phyloP scores from a whole-genome alignment of 2,329 filamentous ascomycete species.

The Tolypocladium tropicale region DNA sequence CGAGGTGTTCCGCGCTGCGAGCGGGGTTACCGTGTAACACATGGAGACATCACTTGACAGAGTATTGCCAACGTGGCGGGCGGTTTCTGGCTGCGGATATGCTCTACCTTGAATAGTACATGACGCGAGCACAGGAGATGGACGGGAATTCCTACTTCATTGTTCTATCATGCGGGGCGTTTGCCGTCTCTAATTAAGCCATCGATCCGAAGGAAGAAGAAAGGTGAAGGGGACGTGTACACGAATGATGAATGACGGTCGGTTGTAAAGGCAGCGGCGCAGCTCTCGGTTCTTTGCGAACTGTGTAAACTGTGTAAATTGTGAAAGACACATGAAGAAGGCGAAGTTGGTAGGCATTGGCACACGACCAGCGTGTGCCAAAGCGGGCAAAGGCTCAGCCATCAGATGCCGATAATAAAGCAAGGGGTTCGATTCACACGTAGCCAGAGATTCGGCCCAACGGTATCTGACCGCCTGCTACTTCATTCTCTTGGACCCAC shows the following conservation, averaged over 20 bases:
- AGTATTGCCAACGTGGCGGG: neutral
- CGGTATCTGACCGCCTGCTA: constrained; percentile 8
- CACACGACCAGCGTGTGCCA: neutral
- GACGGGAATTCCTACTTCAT: neutral
- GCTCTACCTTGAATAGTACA: neutral
- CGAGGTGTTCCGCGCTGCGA: constrained; percentile 9
- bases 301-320: neutral
- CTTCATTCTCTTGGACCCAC: constrained; percentile 23
- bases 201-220: too few species aligned
- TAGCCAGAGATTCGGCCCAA: neutral
- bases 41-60: neutral
- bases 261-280: neutral
- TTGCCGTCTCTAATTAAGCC: neutral
- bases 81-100: neutral
- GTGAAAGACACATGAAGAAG: neutral
- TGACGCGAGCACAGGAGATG: neutral
- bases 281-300: neutral
- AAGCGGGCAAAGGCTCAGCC: neutral
- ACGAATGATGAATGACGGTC: neutral
- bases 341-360: neutral
- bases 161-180: neutral
- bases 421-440: neutral
- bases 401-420: neutral
- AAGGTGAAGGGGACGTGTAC: neutral
- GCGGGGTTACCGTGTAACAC: neutral